Evolutionary conservation across 139 green algal species (phyloP).

Genomic region (Coccomyxa sp.): DNA sequence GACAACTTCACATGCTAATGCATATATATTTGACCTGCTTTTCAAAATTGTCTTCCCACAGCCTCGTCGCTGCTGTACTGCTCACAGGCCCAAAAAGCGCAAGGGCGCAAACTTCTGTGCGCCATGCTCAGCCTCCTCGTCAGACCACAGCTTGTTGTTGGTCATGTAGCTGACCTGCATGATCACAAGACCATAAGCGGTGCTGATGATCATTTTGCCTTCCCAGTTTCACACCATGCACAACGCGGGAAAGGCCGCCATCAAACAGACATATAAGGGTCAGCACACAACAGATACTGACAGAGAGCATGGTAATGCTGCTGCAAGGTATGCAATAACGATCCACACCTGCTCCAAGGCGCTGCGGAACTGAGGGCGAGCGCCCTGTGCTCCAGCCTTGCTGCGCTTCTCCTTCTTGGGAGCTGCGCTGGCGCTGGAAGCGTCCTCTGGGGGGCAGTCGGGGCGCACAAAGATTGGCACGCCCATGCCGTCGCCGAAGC

Average conservation of each 20-base stretch:
- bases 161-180: conserved; percentile 18
- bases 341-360: conserved; percentile 15
- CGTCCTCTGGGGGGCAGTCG: conserved; percentile 15
- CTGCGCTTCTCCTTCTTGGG: neutral
- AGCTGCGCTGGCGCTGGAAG: neutral
- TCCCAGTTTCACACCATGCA: too few species aligned
- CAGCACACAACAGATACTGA: too few species aligned
- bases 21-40: too few species aligned
- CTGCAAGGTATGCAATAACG: neutral
- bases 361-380: conserved; percentile 7
- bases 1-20: too few species aligned
- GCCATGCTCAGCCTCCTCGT: conserved; percentile 1
- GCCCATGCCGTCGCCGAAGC: neutral
- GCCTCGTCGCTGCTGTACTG: too few species aligned
- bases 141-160: conserved; percentile 11
- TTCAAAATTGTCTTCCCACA: too few species aligned
- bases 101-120: neutral
- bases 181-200: neutral
- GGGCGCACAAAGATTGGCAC: conserved; percentile 13
- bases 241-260: too few species aligned
- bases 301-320: too few species aligned
- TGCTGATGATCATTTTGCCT: too few species aligned
- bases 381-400: neutral
- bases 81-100: conserved; percentile 4
- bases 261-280: too few species aligned